These are phyloP conservation scores for Lactarius tabidus DNA, from an alignment of 768 basidiomycete genomes.

Conservation along the genomic window DNA sequence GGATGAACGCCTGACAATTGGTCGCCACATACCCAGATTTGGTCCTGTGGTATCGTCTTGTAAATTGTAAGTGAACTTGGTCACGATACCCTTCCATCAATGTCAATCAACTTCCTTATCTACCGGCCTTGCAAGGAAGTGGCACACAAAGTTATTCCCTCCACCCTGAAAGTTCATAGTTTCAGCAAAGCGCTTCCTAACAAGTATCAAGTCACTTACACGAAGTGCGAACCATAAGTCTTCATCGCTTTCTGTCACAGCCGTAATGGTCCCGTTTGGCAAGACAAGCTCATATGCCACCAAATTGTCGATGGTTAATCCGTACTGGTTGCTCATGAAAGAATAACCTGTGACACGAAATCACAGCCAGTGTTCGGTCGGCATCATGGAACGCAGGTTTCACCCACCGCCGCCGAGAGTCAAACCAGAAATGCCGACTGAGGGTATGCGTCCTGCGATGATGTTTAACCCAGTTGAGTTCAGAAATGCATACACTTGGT, in stretches of 20 bases:
- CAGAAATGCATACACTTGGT: constrained; percentile 26
- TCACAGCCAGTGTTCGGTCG: too few relatives aligned
- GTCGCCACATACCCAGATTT: too few relatives aligned
- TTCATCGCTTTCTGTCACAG: too few relatives aligned
- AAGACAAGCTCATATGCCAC: constrained; percentile 30
- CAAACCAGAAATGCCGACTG: constrained; percentile 28
- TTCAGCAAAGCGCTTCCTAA: not conserved
- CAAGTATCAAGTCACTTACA: not conserved
- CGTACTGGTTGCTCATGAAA: too few relatives aligned
- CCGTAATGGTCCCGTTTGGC: constrained; percentile 35
- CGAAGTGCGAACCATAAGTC: too few relatives aligned
- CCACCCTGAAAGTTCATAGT: constrained; percentile 7
- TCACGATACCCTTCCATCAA: constrained; percentile 6
- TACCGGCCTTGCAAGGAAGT: too few relatives aligned
- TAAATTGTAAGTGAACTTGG: too few relatives aligned
- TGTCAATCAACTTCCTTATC: not conserved
- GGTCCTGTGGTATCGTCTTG: constrained; percentile 8
- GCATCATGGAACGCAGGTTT: too few relatives aligned
- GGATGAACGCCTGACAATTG: too few relatives aligned
- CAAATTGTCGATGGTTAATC: too few relatives aligned
- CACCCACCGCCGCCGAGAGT: too few relatives aligned
- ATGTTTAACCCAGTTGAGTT: constrained; percentile 23
- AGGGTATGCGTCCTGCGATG: constrained; percentile 25
- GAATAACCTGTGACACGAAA: too few relatives aligned
- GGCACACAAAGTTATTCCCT: constrained; percentile 16